Base-by-base conservation (phyloP, 805 yeast genomes). In the Cyberlindnera petersonii region DNA sequence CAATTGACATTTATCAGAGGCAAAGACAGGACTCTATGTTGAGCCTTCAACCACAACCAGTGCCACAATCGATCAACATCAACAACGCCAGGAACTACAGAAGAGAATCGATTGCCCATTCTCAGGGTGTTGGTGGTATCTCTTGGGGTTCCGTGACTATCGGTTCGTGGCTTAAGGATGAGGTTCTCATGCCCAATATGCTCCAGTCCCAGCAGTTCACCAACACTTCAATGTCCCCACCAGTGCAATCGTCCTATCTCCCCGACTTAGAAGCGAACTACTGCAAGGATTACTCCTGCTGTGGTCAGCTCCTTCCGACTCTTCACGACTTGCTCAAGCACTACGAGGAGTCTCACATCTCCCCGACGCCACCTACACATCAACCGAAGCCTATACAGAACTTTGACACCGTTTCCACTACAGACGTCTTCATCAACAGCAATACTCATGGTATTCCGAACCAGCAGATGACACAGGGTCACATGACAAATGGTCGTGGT, bases 61-160 rank as follows among this genome's bases (percentile, higher is more conserved):
- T 30, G 9, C 47, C 36, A 9, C 51, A 47, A 38, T 44, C 54
- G 4, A 48, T 52, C 36, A 53, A 50, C 42, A 53, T 53, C 31
- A 52, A 47, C 44, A 55, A 48, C 42, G 64, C 69, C n/a, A 61
- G 79, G 47, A 46, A 42, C 33, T 75, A 88, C 47, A 76, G 95
- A 56, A 72, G 97, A 48, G 98, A 91, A 54, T 79, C 89, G 42
- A 79, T 93, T 42, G 96, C 97, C 22, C 98, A 91, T 60, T 83
- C 96, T 3, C 96, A 87, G 59, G 98, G 98, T 9, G 86, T 93
- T 82, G 98, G 98, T 31, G 98, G 98, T 33, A 85, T 91, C 24
- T 82, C 95, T 8, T 91, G 97, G 96, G 98, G 98, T 17, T 88
- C 95, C 3, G 78, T 89, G 41, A 83, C 95, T 20, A 88, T 91